Evolutionary conservation across 768 basidiomycete genomes (phyloP).

Genomic region (Auricularia heimuer): DNA sequence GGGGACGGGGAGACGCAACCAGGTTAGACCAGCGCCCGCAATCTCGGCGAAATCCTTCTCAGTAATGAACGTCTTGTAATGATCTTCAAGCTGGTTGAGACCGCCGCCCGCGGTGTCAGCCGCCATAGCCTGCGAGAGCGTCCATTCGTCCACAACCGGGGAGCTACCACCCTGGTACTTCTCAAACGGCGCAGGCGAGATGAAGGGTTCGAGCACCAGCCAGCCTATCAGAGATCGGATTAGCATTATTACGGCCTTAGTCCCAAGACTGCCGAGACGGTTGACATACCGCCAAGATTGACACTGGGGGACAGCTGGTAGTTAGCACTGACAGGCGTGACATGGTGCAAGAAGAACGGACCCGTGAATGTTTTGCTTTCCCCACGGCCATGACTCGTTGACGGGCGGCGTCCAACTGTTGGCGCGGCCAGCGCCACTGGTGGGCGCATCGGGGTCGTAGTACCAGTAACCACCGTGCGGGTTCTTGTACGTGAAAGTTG

Average conservation of each 20-base stretch:
- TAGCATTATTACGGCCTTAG: neutral
- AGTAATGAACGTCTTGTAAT: slow-evolving; percentile 70
- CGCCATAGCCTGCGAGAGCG: slow-evolving; percentile 54
- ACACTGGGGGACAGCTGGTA: neutral
- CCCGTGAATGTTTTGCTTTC: slow-evolving; percentile 52
- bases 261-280: neutral
- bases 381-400: slow-evolving; percentile 65
- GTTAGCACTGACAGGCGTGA: neutral
- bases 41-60: slow-evolving; percentile 79
- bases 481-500: slow-evolving; percentile 68
- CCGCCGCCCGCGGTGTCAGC: slow-evolving; percentile 50
- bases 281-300: slow-evolving; percentile 6
- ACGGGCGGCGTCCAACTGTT: slow-evolving; percentile 77
- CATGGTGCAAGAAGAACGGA: slow-evolving; percentile 19
- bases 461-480: slow-evolving; percentile 65
- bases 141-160: slow-evolving; percentile 53
- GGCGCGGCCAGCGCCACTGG: slow-evolving; percentile 52
- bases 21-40: slow-evolving; percentile 80
- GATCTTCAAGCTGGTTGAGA: slow-evolving; percentile 55
- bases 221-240: slow-evolving; percentile 45
- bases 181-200: slow-evolving; percentile 53
- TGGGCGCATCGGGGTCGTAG: slow-evolving; percentile 61
- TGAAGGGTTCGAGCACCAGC: slow-evolving; percentile 73
- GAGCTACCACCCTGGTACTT: slow-evolving; percentile 34
- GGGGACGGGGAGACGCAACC: slow-evolving; percentile 68